A percentile compares a stretch with the other conserved stretches of the same genome.
Conservation (phyloP, 2,329 filamentous ascomycete genomes). For the Fusarium guadeloupense region DNA sequence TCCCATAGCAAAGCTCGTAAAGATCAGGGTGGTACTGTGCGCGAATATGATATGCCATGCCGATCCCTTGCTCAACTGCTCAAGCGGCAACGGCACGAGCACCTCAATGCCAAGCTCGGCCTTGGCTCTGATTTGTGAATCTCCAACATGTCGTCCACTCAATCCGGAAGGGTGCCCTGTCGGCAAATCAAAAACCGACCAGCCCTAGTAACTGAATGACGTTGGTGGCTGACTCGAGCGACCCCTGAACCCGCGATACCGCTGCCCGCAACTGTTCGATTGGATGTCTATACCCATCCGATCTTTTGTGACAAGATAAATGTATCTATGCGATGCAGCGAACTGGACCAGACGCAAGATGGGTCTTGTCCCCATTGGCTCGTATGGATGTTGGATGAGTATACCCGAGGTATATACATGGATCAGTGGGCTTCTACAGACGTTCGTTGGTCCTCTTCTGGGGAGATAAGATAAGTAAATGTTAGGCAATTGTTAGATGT, state of each 20-base stretch:
- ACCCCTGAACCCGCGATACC: slow-evolving; percentile 38
- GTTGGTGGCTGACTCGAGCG: slow-evolving; percentile 36
- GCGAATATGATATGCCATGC: no score
- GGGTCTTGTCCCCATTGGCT: no score
- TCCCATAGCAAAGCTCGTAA: not conserved
- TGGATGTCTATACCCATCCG: slow-evolving; percentile 17
- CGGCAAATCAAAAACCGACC: slow-evolving; percentile 32
- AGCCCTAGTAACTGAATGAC: slow-evolving; percentile 38
- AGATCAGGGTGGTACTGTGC: not conserved
- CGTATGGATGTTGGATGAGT: not conserved
- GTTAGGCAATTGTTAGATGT: no score
- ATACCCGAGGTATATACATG: not conserved
- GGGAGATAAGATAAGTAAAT: no score
- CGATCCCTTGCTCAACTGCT: not conserved
- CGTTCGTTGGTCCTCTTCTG: no score
- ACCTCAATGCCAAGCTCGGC: slow-evolving; percentile 24
- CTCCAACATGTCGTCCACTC: not conserved
- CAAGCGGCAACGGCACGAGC: not conserved
- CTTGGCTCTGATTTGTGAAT: slow-evolving; percentile 21
- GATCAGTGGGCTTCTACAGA: not conserved
- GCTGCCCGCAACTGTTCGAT: slow-evolving; percentile 2
- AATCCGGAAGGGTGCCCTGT: not conserved
- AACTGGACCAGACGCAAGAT: not conserved
- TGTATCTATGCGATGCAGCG: no score
- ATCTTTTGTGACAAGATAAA: no score